These are phyloP conservation scores for Dissophora globulifera DNA, from an alignment of 192 early-diverging fungal species.

Conservation along the genomic window DNA sequence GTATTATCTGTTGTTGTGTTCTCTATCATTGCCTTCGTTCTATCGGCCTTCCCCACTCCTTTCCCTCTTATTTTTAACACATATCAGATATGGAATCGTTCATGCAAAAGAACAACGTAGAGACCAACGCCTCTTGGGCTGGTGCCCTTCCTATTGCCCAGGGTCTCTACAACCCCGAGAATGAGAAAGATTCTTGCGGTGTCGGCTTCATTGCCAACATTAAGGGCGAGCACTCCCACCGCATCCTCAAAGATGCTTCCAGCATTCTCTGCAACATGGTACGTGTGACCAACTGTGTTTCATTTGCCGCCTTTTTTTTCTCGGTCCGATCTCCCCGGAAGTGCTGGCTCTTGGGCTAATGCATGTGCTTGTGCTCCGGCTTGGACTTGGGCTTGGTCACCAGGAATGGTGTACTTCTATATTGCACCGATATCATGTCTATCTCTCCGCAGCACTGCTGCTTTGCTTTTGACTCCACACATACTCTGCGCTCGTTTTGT, in stretches of 20 bases:
- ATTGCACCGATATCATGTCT: no score
- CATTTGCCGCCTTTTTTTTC: background rate
- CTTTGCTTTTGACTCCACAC: background rate
- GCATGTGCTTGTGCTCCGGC: no score
- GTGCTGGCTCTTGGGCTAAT: no score
- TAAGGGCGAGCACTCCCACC: constrained; percentile 84
- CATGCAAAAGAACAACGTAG: constrained; percentile 53
- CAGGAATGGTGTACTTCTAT: no score
- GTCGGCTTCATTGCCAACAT: constrained; percentile 98
- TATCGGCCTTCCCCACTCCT: no score
- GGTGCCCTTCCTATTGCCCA: constrained; percentile 85
- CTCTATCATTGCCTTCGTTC: no score
- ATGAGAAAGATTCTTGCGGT: constrained; percentile 96
- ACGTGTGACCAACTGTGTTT: constrained; percentile 3
- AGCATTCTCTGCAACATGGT: constrained; percentile 97
- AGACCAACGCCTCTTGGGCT: constrained; percentile 77
- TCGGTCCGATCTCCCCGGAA: no score
- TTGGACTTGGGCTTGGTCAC: no score
- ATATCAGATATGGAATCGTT: constrained; percentile 30
- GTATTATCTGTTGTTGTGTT: no score
- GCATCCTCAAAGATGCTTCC: constrained; percentile 90
- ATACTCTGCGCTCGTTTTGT: background rate
- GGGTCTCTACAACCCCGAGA: constrained; percentile 87
- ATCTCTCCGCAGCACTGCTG: no score
- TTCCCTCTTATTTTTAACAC: no score